Conservation (phyloP, 2,329 filamentous ascomycete species). For the Amphichorda felina region DNA sequence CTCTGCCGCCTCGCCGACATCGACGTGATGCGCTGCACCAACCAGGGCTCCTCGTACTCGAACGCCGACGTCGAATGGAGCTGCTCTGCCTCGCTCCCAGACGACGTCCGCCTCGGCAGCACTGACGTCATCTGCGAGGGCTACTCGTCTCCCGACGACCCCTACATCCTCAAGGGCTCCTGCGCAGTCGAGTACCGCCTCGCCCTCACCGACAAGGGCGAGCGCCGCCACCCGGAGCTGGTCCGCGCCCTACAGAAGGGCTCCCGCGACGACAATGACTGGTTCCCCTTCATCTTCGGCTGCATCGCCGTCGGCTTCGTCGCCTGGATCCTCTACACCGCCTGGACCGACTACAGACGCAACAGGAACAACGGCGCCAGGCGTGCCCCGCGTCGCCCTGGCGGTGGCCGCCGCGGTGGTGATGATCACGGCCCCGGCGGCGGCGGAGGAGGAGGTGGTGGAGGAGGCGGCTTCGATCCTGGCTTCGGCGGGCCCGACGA, state of each 20-base stretch:
- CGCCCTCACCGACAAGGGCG: constrained; percentile 64
- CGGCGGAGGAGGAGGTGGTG: constrained; percentile 16
- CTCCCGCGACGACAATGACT: neutral
- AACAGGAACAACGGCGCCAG: constrained; percentile 6
- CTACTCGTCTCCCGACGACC: constrained; percentile 64
- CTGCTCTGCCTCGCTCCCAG: constrained; percentile 54
- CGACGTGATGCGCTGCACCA: constrained; percentile 81
- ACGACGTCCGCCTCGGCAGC: constrained; percentile 58
- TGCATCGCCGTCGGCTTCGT: constrained; percentile 54
- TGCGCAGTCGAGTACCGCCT: constrained; percentile 88
- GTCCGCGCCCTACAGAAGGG: neutral
- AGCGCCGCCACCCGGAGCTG: constrained; percentile 53
- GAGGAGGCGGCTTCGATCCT: constrained; percentile 23
- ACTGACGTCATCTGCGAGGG: constrained; percentile 93
- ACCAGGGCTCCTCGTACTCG: constrained; percentile 68
- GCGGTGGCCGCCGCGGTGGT: constrained; percentile 24
- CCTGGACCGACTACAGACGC: constrained; percentile 23
- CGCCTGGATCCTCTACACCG: constrained; percentile 50
- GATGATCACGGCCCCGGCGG: constrained; percentile 18
- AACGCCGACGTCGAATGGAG: constrained; percentile 85
- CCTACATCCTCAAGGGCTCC: constrained; percentile 80
- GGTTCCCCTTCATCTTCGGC: constrained; percentile 12
- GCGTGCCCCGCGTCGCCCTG: constrained; percentile 19
- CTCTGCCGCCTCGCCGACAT: constrained; percentile 61
- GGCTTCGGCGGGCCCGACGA: constrained; percentile 12